Evolutionary conservation across 768 basidiomycete species (phyloP), one percentile per base, ranked within the genome.

Genomic region (Strobilomyces echinocephalus): DNA sequence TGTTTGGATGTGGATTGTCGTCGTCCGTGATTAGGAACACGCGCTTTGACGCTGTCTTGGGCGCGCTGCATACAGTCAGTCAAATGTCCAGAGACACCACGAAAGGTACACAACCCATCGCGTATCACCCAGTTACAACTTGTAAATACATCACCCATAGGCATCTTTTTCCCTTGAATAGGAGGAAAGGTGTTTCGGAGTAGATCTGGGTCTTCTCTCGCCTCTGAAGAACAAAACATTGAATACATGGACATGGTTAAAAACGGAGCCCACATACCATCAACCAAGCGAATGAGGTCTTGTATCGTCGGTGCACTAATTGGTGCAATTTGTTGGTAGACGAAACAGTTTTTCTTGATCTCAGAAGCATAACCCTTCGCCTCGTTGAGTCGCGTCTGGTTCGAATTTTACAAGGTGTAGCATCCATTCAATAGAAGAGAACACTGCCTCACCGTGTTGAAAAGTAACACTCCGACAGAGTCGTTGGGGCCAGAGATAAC

Each of bases 21-120:
- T 72, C 84, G 64, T 98, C 88, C 0, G 97, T 98, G 40, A 99
- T 88, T 36, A 95, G 73, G 67, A 97, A 97, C 1, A 98, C 80
- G 6, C 94, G 85, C 65, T 95, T 95, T n/a, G 87, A 84, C 3
- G 92, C 91, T 0, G 85, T 91, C 64, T 94, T 92, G 20, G 86
- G 84, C 8, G 90, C 88, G 11, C 91, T 93, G 28, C 36, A 46
- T 47, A 49, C 39, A 20, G 9, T 45, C 5, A 33, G 50, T 47
- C 7, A 51, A 30, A n/a, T 16, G 14, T 15, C 33, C 15, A 18
- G 20, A 36, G 14, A 20, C 26, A 15, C 80, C 54, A 12, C 4
- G 18, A 49, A 49, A 35, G 11, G 7, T 11, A 49, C 36, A 28
- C 52, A 55, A 97, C 95, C 88, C 86, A 62, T 93, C 89, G 21